Conservation (phyloP, 768 basidiomycete species). For the Leccinellum rugosiceps region DNA sequence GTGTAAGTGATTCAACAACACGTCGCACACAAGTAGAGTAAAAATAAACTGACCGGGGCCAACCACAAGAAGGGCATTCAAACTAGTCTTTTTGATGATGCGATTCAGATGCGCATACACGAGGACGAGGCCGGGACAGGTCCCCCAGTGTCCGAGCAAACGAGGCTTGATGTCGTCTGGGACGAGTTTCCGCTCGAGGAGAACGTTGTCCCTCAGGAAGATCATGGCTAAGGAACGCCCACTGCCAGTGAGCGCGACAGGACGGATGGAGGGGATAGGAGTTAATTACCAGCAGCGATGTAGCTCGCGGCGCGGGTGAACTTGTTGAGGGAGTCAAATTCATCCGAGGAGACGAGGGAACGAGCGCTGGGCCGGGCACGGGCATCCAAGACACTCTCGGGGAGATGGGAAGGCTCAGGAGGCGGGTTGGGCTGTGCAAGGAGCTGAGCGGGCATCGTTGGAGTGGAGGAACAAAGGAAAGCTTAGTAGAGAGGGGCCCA, state of each 20-base stretch:
- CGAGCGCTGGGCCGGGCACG: slow-evolving; percentile 47
- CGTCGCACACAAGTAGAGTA: neutral
- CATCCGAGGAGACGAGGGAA: slow-evolving; percentile 45
- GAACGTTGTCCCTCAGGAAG: slow-evolving; percentile 71
- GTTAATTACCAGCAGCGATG: slow-evolving; percentile 59
- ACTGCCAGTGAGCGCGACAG: neutral
- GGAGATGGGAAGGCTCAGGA: slow-evolving; percentile 64
- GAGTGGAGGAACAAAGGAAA: neutral
- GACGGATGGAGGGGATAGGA: neutral
- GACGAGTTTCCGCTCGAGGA: slow-evolving; percentile 57
- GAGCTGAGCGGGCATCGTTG: slow-evolving; percentile 55
- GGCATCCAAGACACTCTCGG: slow-evolving; percentile 51
- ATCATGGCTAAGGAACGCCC: slow-evolving; percentile 61
- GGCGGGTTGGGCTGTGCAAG: slow-evolving; percentile 64
- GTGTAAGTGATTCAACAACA: neutral
- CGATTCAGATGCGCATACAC: slow-evolving; percentile 70
- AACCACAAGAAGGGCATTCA: slow-evolving; percentile 72
- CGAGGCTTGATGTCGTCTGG: slow-evolving; percentile 76
- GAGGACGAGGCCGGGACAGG: slow-evolving; percentile 74
- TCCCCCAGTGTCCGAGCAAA: slow-evolving; percentile 83
- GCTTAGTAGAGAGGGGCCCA: neutral
- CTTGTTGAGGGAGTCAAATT: slow-evolving; percentile 48
- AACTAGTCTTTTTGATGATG: slow-evolving; percentile 54
- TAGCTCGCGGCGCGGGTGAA: slow-evolving; percentile 67
- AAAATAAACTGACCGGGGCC: slow-evolving; percentile 55